Conservation (phyloP, 768 basidiomycete species). For the Lyophyllum shimeji region DNA sequence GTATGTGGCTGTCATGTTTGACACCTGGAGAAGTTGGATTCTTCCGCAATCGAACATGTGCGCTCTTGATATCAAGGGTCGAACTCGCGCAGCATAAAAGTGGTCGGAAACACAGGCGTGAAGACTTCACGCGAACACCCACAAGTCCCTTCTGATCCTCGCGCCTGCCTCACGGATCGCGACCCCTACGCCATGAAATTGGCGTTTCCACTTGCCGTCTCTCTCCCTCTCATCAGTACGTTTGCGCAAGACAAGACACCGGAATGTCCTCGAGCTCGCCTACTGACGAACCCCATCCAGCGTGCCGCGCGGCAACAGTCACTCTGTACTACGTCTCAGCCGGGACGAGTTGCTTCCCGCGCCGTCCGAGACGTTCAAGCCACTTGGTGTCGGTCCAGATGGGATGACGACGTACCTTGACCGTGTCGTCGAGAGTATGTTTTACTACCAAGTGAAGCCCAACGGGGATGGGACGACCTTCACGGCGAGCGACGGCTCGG, state of each 20-base stretch:
- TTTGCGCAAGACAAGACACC: neutral
- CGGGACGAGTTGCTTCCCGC: neutral
- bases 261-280: neutral
- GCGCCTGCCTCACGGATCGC: too few species aligned
- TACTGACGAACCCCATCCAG: neutral
- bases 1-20: too few species aligned
- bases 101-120: too few species aligned
- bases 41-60: too few species aligned
- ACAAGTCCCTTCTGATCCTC: too few species aligned
- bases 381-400: conserved; percentile 7
- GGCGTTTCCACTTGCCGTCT: too few species aligned
- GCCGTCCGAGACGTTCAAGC: conserved; percentile 6
- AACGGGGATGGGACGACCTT: neutral
- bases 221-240: neutral
- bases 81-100: too few species aligned
- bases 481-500: neutral
- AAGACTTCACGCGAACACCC: too few species aligned
- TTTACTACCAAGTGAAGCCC: conserved; percentile 2
- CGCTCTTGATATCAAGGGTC: too few species aligned
- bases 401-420: conserved; percentile 14
- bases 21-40: too few species aligned
- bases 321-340: neutral
- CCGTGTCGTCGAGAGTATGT: conserved; percentile 8
- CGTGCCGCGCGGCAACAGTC: conserved; percentile 2
- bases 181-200: too few species aligned